These are phyloP conservation scores for Globisporangium splendens DNA, from an alignment of 352 stramenopile species.

Conservation along the genomic window DNA sequence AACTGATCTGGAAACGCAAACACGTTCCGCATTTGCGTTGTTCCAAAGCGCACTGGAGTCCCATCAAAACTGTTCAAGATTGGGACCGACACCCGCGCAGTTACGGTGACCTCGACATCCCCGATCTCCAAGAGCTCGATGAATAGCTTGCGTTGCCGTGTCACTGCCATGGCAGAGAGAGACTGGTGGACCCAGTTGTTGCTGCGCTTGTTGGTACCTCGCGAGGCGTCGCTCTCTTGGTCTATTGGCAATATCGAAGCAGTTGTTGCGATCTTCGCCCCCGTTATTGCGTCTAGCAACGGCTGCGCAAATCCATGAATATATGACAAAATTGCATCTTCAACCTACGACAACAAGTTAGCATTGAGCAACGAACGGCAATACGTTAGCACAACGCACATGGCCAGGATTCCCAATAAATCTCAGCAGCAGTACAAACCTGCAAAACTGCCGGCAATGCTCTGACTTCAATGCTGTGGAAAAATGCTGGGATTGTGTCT, in stretches of 20 bases:
- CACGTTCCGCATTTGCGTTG: constrained; percentile 54
- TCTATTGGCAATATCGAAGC: neutral
- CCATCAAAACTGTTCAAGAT: constrained; percentile 82
- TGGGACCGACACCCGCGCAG: constrained; percentile 69
- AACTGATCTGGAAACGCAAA: constrained; percentile 74
- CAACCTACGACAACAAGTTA: constrained; percentile 25
- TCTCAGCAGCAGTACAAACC: constrained; percentile 23
- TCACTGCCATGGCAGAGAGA: constrained; percentile 20
- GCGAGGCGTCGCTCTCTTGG: neutral
- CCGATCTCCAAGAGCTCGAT: constrained; percentile 60
- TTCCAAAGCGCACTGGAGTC: constrained; percentile 63
- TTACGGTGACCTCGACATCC: constrained; percentile 61
- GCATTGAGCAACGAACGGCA: neutral
- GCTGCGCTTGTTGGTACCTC: neutral
- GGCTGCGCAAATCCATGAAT: constrained; percentile 42
- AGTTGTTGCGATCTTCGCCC: neutral
- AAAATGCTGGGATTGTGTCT: constrained; percentile 48
- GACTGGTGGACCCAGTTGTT: constrained; percentile 10
- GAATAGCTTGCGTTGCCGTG: constrained; percentile 55
- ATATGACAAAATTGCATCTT: constrained; percentile 53
- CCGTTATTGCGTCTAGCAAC: constrained; percentile 29
- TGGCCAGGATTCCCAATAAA: neutral
- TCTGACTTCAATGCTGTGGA: constrained; percentile 62
- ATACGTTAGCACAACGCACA: neutral
- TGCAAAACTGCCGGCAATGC: constrained; percentile 58